Percentiles rank a stretch among this genome's conserved stretches.
These are phyloP conservation scores for Boechera stricta DNA, from an alignment of 345 rosid species.

Conservation along the genomic window DNA sequence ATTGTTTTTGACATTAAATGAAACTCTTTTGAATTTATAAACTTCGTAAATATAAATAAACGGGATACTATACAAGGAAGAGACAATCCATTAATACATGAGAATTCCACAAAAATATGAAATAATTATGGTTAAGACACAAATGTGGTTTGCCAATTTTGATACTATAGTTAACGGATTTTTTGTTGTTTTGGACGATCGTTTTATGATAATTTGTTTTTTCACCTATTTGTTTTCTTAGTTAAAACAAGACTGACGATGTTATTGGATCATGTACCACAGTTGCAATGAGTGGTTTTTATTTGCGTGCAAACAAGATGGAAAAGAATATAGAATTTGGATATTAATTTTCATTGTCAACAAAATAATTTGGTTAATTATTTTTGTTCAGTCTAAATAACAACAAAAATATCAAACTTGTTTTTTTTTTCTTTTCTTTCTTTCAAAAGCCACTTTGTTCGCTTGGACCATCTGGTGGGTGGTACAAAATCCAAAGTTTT, in stretches of 20 bases:
- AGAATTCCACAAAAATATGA: not conserved
- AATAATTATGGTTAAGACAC: not conserved
- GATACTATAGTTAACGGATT: not conserved
- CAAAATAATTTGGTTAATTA: not conserved
- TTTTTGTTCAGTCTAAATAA: not conserved
- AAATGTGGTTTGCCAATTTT: not conserved
- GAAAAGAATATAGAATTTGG: not conserved
- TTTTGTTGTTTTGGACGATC: not conserved
- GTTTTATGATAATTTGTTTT: not conserved
- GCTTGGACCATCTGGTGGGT: slow-evolving; percentile 3
- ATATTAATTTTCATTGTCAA: not conserved
- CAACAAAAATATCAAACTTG: not conserved
- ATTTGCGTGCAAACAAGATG: not conserved
- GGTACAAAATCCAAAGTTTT: slow-evolving; percentile 21
- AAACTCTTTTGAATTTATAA: too few species aligned
- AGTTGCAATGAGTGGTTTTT: not conserved
- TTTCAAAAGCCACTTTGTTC: not conserved
- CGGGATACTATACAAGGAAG: too few species aligned
- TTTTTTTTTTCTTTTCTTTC: not conserved
- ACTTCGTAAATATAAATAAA: too few species aligned
- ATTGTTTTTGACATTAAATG: too few species aligned
- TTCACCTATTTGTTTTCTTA: not conserved
- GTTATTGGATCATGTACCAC: not conserved
- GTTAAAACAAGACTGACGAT: not conserved
- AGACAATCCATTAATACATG: too few species aligned